Base-by-base conservation (phyloP, 2,329 filamentous ascomycete genomes). In the Pseudogymnoascus sp. region DNA sequence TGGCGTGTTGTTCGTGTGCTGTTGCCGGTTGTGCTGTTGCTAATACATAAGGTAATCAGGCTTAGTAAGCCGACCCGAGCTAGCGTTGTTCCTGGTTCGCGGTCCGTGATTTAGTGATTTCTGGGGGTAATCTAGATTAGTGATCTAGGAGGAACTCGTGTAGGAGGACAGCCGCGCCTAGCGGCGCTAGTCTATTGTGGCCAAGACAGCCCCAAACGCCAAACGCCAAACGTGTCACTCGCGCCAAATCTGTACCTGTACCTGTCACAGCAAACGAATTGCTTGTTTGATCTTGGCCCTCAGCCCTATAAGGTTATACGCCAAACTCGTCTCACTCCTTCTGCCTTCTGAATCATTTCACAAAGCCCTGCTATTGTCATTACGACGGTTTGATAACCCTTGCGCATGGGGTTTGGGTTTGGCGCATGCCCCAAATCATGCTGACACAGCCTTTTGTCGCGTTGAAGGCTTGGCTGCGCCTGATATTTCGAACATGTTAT, bases 211-310 rank as follows among this genome's bases (percentile, higher is more conserved):
- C n/a, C 49, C 29, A 55, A 55, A 31, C 10, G 8, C 19, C 19
- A 19, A 19, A 14, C 29, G 29, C 49, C 29, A 55, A 55, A 31
- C 10, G 8, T 55, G 7, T 33, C 26, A n/a, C 10, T 55, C 8
- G 11, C 23, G 5, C 45, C 26, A 2, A 8, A 26, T 5, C 6
- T 26, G 4, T 11, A 55, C 26, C n/a, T 55, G 45, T 31, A 55
- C 49, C 19, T 31, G 6, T 33, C 49, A 55, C 7, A 4, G 16
- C n/a, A 52, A 52, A 33, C 26, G 29, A 19, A 55, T 33, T 55
- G 49, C 49, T 55, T 55, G 49, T 55, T 33, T 55, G 29, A 19
- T 55, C 49, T 55, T 55, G 49, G 49, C 49, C 33, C 16, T 19
- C 29, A 33, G 49, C 49, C 26, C n/a, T 55, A 33, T 55, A 33